These are phyloP conservation scores for Cercospora sojina DNA, from an alignment of 2,329 filamentous ascomycete genomes.

Conservation along the genomic window DNA sequence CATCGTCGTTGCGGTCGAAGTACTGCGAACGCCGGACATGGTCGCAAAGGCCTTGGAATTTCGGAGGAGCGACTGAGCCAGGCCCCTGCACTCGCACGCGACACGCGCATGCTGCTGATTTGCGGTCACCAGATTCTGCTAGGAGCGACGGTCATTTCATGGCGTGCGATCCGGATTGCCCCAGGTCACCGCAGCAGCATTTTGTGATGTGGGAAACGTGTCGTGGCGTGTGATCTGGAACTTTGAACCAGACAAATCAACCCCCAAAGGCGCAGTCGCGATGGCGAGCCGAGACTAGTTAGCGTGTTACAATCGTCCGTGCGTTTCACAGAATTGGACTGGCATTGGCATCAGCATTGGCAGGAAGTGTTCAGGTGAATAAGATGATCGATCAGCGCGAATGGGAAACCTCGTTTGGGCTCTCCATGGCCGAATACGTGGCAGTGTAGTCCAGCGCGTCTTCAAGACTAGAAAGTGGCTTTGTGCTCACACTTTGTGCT, in stretches of 20 bases:
- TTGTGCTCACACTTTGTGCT: background rate
- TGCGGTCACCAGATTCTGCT: background rate
- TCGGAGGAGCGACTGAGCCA: constrained; percentile 11
- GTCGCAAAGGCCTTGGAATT: constrained; percentile 13
- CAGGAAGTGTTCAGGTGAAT: background rate
- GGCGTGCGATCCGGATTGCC: background rate
- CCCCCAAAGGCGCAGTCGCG: background rate
- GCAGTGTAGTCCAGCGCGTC: background rate
- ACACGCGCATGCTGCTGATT: constrained; percentile 12
- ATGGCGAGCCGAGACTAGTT: background rate
- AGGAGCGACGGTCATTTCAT: background rate
- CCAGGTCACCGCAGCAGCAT: background rate
- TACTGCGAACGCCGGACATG: background rate
- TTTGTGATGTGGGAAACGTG: background rate
- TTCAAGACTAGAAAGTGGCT: background rate
- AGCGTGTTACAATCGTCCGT: background rate
- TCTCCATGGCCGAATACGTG: background rate
- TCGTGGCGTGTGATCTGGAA: constrained; percentile 1
- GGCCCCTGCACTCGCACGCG: constrained; percentile 16
- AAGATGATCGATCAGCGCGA: background rate
- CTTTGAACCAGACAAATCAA: background rate
- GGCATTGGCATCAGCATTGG: background rate
- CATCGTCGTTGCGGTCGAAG: constrained; percentile 8
- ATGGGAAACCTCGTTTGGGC: background rate
- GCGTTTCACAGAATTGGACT: background rate